phyloP scores from a whole-genome alignment of 768 basidiomycete genomes.

The Dioszegia crocea region DNA sequence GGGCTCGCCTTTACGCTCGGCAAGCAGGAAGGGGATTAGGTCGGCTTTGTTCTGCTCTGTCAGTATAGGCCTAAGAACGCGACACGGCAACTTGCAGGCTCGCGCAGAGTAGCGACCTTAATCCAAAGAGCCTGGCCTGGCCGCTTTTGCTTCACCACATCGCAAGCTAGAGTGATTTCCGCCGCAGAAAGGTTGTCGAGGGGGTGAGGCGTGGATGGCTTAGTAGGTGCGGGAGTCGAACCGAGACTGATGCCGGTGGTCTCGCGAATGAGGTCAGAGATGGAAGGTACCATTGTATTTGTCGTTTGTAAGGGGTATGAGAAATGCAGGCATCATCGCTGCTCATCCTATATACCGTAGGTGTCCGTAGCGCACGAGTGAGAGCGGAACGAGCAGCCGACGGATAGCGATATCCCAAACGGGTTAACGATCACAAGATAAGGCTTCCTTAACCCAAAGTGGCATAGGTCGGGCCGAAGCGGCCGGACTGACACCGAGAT shows the following conservation, averaged over 20 bases:
- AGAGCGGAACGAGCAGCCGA: no score
- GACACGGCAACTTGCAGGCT: neutral
- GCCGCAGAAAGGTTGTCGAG: slow-evolving; percentile 7
- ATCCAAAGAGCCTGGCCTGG: slow-evolving; percentile 7
- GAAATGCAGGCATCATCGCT: neutral
- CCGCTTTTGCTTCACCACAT: slow-evolving; percentile 1
- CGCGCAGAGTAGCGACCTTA: slow-evolving; percentile 7
- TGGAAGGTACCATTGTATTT: slow-evolving; percentile 9
- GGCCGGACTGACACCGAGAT: no score
- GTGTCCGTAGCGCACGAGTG: no score
- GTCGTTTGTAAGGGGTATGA: neutral
- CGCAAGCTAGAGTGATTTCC: slow-evolving; percentile 3
- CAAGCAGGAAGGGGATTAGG: slow-evolving; percentile 6
- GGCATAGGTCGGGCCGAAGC: no score
- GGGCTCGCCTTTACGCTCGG: slow-evolving; percentile 4
- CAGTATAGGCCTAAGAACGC: neutral
- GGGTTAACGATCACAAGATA: neutral
- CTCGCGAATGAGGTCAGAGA: slow-evolving; percentile 15
- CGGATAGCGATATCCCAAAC: neutral
- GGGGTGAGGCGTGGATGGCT: slow-evolving; percentile 3
- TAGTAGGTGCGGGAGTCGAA: neutral
- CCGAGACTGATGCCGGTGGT: neutral
- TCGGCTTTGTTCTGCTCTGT: neutral
- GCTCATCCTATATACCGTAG: no score
- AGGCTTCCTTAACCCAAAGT: neutral